These are phyloP conservation scores for Phytophthora sp. DNA, from an alignment of 352 stramenopile genomes.

Conservation along the genomic window DNA sequence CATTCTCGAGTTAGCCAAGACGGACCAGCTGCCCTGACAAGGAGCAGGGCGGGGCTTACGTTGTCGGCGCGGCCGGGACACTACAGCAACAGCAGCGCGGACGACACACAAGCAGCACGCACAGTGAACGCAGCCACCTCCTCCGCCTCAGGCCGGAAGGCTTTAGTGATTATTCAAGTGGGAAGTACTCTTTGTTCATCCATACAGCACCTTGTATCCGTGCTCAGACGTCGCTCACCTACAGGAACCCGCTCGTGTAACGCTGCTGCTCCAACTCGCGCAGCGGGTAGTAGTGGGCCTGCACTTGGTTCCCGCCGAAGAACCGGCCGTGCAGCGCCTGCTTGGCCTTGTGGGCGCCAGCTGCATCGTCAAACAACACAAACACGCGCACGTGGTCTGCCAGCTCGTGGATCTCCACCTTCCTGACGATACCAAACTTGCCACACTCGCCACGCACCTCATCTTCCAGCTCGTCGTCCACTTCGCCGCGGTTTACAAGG, in stretches of 20 bases:
- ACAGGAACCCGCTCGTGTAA: conserved; percentile 66
- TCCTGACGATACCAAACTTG: conserved; percentile 62
- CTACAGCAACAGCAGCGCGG: conserved; percentile 38
- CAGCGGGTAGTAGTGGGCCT: conserved; percentile 66
- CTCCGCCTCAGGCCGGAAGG: too few species aligned
- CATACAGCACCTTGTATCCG: conserved; percentile 16
- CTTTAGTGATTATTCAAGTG: too few species aligned
- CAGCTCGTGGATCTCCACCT: conserved; percentile 68
- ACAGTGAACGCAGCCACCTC: conserved; percentile 20
- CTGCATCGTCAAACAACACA: conserved; percentile 66
- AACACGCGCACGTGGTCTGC: conserved; percentile 79
- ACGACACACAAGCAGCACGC: conserved; percentile 39
- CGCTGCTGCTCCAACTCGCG: conserved; percentile 47
- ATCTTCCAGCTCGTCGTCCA: conserved; percentile 71
- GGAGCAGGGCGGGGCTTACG: conserved; percentile 28
- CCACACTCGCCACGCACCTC: conserved; percentile 75
- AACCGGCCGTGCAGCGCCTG: conserved; percentile 73
- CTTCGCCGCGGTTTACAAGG: conserved; percentile 70
- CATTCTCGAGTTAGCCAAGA: conserved; percentile 96
- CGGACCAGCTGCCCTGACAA: conserved; percentile 49
- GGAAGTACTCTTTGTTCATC: conserved; percentile 16
- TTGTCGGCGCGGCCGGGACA: conserved; percentile 1
- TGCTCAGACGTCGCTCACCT: conserved; percentile 1
- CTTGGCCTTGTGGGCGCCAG: conserved; percentile 54
- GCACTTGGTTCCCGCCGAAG: conserved; percentile 78